Base-by-base conservation (phyloP, 257 asterid species). In the Thymus quinquecostatus region DNA sequence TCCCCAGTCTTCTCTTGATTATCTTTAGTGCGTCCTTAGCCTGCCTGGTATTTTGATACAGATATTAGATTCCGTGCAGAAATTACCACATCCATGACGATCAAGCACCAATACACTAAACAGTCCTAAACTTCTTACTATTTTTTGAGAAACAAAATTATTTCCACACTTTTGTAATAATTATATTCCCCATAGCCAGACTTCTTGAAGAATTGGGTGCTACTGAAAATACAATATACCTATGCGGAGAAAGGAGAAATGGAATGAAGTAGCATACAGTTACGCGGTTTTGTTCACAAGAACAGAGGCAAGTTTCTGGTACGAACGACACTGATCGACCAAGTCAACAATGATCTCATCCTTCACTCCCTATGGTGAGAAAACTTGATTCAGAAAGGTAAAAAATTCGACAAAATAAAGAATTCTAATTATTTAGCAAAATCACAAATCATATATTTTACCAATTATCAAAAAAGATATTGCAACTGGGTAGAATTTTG, bases 321-420 rank as follows among this genome's bases (percentile, higher is more conserved):
- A 91, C 6, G 95, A 77, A 34, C 82, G 94, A 64, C 98, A 94
- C 84, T 89, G 99, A 21, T 88, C 99, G 60, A 89, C 96, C 82
- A 94, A 92, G 86, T 94, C 98, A 70, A 86, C 89, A 56, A 94
- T 91, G 79, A 94, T 70, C 76, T 94, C 98, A 8, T 88, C 95
- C 80, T 91, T 88, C 72, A 94, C 71, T 45, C 95, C 90, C 98
- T 48, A 66, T 33, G 28, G 32, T 66, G 9, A 32, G 57, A 60
- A 59, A 55, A 59, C 30, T n/a, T 59, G 40, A 11, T 60, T 69
- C 45, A 45, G 30, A 6, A 64, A 8, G 53, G 67, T 27, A 41
- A 21, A 33, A 13, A 21, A 21, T 62, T 14, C 33, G 8, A 28
- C 33, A n/a, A 55, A n/a, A 55, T 55, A 11, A 8, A 55, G 60